Evolutionary conservation across 169 alveolate genomes (phyloP), one percentile per base, ranked within the genome.

Genomic region (Cryptosporidium viatorum): DNA sequence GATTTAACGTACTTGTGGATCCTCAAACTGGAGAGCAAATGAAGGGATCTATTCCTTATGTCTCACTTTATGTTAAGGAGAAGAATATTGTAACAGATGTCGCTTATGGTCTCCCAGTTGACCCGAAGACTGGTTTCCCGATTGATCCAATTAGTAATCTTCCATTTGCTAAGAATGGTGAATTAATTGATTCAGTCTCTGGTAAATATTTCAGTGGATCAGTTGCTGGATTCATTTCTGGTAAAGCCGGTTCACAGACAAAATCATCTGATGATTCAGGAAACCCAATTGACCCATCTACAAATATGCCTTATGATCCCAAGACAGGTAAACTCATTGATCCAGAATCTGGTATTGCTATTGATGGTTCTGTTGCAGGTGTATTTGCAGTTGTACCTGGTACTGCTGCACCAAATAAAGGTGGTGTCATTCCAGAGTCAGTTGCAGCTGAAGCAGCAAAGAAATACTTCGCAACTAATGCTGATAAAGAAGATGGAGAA

Each of bases 401-500:
- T 18, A 80, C 89, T 23, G 73, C 89, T 23, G 89, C 89, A 62
- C 89, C 89, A 65, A 67, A 67, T 18, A 80, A 35, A 3, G 89
- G 89, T 59, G 89, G 89, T 60, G 51, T 80, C 41, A 80, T 80
- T 80, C 89, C 89, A 6, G 89, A 37, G 7, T 62, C 80, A n/a
- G 73, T 80, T 65, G 89, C 89, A 62, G 16, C 52, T 8, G 73
- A 59, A 26, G 89, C 73, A 45, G 89, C 89, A 41, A 43, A 80
- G 68, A 59, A 62, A 12, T 62, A 80, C 89, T 70, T 65, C 21
- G 12, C 7, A 21, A 26, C 26, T 7, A 62, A 80, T 50, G 12
- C 18, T 29, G 80, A 58, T 9, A n/a, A 62, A 10, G 43, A 6
- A 14, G 23, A 35, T 0, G 35, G 4, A 4, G 75, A 80, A 39